These are phyloP conservation scores for Globisporangium megalacanthum DNA, from an alignment of 352 stramenopile species.

Conservation along the genomic window DNA sequence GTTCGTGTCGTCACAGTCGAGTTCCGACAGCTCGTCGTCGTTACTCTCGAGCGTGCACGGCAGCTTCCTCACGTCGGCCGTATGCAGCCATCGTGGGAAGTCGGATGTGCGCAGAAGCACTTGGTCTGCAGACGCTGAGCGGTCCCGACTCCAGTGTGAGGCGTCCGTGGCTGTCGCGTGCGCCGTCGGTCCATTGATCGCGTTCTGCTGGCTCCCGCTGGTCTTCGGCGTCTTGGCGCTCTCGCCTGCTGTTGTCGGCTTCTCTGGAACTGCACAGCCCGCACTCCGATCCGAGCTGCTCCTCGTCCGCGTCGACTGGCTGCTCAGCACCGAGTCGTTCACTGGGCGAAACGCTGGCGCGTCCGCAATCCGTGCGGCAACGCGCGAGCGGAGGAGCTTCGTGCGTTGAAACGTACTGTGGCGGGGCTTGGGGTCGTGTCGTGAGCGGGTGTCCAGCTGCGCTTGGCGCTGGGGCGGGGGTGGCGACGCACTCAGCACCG, in stretches of 20 bases:
- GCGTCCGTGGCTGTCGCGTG: background rate
- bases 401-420: constrained; percentile 13
- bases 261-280: background rate
- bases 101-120: constrained; percentile 20
- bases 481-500: constrained; percentile 16
- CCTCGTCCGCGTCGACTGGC: background rate
- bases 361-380: constrained; percentile 28
- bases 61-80: too few species aligned
- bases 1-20: constrained; percentile 70
- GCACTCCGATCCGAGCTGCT: constrained; percentile 4
- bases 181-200: background rate
- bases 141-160: constrained; percentile 9
- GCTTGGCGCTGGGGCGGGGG: constrained; percentile 6
- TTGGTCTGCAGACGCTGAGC: constrained; percentile 23
- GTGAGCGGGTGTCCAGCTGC: background rate
- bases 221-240: background rate
- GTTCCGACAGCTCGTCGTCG: constrained; percentile 51
- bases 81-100: constrained; percentile 19
- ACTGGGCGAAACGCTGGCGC: constrained; percentile 25
- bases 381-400: constrained; percentile 31
- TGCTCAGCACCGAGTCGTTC: constrained; percentile 16
- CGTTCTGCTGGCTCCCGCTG: background rate
- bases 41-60: background rate
- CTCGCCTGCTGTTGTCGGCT: constrained; percentile 10
- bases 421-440: constrained; percentile 11